These are phyloP conservation scores for Biscogniauxia mediterranea DNA, from an alignment of 2,329 filamentous ascomycete genomes.

Conservation along the genomic window DNA sequence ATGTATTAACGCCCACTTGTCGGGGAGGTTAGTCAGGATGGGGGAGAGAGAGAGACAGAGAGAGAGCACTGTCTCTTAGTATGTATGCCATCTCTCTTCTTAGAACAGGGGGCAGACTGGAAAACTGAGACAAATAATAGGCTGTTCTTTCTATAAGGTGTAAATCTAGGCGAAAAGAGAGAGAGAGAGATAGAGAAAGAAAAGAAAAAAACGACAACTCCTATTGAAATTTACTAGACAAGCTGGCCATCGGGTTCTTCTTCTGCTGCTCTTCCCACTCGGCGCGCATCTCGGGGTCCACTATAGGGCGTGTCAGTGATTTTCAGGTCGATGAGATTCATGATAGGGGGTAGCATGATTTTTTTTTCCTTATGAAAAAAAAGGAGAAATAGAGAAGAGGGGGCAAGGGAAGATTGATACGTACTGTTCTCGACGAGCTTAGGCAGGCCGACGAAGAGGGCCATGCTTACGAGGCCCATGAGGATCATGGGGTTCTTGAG, in stretches of 20 bases:
- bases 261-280: constrained; percentile 92
- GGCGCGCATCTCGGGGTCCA: constrained; percentile 93
- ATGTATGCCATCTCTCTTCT: too few species aligned
- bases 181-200: not conserved
- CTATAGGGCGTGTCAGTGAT: constrained; percentile 45
- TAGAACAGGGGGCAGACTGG: too few species aligned
- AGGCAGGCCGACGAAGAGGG: constrained; percentile 86
- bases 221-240: constrained; percentile 40
- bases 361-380: not conserved
- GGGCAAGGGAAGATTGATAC: constrained; percentile 35
- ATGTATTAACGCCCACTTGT: too few species aligned
- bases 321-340: not conserved
- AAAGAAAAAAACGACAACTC: not conserved
- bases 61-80: too few species aligned
- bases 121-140: too few species aligned
- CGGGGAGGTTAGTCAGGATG: too few species aligned
- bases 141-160: not conserved
- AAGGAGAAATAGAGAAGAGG: not conserved
- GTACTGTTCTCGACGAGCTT: constrained; percentile 94
- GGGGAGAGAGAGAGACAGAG: too few species aligned
- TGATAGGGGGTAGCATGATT: not conserved
- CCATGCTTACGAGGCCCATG: constrained; percentile 80
- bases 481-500: constrained; percentile 97
- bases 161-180: not conserved
- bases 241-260: constrained; percentile 62